Evolutionary conservation across 2,329 filamentous ascomycete species (phyloP).

Genomic region (Rhynchosporium graminicola): DNA sequence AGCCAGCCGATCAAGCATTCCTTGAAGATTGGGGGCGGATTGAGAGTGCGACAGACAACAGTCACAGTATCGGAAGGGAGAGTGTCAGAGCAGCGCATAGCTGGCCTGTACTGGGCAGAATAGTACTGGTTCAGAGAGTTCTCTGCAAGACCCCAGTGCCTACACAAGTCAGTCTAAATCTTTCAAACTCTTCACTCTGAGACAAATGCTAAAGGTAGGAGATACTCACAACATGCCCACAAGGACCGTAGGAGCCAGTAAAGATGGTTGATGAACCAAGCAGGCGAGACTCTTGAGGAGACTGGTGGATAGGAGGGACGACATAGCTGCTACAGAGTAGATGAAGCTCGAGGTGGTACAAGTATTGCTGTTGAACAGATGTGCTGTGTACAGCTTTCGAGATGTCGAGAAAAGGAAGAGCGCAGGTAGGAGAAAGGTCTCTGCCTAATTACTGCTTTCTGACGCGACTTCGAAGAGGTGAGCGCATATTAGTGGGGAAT

Average conservation of each 20-base stretch:
- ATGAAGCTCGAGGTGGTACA: no score
- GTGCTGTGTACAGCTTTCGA: no score
- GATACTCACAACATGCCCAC: background rate
- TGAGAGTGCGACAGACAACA: background rate
- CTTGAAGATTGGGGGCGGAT: slow-evolving; percentile 11
- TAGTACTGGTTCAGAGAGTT: slow-evolving; percentile 7
- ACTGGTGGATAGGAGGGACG: background rate
- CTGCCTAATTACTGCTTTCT: no score
- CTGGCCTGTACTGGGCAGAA: slow-evolving; percentile 6
- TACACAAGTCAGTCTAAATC: background rate
- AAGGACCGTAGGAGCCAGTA: no score
- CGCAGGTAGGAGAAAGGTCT: no score
- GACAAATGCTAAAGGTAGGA: background rate
- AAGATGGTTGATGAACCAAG: no score
- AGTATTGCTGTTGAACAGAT: no score
- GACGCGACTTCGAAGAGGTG: no score
- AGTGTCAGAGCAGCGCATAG: background rate
- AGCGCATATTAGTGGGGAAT: no score
- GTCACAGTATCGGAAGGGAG: slow-evolving; percentile 6
- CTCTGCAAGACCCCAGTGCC: background rate
- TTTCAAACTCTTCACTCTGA: background rate
- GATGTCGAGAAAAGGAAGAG: no score
- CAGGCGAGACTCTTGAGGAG: background rate
- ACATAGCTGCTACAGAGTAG: no score
- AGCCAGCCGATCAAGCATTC: background rate